phyloP scores from a whole-genome alignment of 2,329 filamentous ascomycete species.

The Gremmenia infestans region DNA sequence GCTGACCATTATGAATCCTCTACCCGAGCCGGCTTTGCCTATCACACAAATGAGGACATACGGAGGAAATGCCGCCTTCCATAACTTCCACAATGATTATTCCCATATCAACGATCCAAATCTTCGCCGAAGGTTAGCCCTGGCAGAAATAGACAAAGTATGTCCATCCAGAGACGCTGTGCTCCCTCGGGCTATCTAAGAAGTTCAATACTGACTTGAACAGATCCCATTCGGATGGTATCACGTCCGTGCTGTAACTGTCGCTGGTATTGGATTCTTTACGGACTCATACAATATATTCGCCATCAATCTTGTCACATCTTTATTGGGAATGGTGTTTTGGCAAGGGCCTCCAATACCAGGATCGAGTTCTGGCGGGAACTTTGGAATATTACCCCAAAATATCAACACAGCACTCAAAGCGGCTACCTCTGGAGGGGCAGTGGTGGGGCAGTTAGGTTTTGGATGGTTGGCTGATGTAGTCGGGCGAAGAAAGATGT shows the following conservation, averaged over 20 bases:
- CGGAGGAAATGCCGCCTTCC: slow-evolving; percentile 64
- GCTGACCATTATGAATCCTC: slow-evolving; percentile 18
- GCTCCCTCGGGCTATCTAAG: not conserved
- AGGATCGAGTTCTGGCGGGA: slow-evolving; percentile 44
- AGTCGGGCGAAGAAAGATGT: slow-evolving; percentile 75
- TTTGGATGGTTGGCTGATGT: slow-evolving; percentile 76
- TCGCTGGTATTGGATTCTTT: slow-evolving; percentile 80
- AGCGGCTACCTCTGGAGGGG: slow-evolving; percentile 74
- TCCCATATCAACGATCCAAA: slow-evolving; percentile 67
- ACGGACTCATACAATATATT: slow-evolving; percentile 80
- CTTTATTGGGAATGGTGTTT: slow-evolving; percentile 71
- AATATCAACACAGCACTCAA: slow-evolving; percentile 70
- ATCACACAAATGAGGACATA: slow-evolving; percentile 37
- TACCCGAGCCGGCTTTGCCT: slow-evolving; percentile 18
- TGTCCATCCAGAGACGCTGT: not conserved
- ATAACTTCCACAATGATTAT: slow-evolving; percentile 56
- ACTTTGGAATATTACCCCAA: slow-evolving; percentile 53
- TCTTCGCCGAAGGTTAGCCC: slow-evolving; percentile 66
- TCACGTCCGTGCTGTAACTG: slow-evolving; percentile 68
- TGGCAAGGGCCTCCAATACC: slow-evolving; percentile 48
- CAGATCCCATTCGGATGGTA: slow-evolving; percentile 58
- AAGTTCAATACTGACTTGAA: slow-evolving; percentile 10
- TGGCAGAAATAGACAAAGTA: slow-evolving; percentile 70
- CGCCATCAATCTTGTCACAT: slow-evolving; percentile 69
- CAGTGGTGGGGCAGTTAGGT: slow-evolving; percentile 69